Evolutionary conservation across 148 eudicot genomes (phyloP).

Genomic region (Rhododendron ferrugineum): DNA sequence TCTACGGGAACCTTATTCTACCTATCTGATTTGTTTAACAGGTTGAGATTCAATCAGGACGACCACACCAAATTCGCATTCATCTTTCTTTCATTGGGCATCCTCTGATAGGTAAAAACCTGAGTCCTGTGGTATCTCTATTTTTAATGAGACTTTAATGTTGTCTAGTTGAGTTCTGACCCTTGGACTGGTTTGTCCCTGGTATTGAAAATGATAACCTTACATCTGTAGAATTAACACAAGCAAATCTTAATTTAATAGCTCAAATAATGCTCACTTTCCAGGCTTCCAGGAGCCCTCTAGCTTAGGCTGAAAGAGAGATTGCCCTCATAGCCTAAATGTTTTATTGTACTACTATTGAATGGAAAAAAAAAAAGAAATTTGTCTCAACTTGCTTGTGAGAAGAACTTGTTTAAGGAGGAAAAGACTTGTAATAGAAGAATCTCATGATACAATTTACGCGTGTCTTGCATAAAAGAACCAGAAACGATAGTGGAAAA

Average conservation of each 20-base stretch:
- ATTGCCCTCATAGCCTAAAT: background rate
- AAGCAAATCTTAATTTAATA: background rate
- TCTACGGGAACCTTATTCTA: background rate
- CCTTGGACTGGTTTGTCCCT: background rate
- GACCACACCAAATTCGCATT: conserved; percentile 98
- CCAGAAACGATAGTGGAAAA: background rate
- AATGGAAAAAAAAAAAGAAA: background rate
- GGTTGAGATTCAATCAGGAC: conserved; percentile 96
- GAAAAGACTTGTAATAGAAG: background rate
- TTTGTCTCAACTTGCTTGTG: background rate
- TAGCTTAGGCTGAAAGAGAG: background rate
- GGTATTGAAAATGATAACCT: background rate
- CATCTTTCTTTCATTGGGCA: conserved; percentile 90
- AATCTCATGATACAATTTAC: background rate
- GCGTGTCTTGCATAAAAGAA: background rate
- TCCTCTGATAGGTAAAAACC: conserved; percentile 65
- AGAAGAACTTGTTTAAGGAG: background rate
- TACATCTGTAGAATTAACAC: background rate
- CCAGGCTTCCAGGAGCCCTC: background rate
- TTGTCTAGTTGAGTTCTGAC: background rate
- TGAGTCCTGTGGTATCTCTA: background rate
- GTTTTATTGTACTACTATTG: background rate
- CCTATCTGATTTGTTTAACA: conserved; percentile 24
- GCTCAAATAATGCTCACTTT: background rate
- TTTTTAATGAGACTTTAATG: background rate